Evolutionary conservation across 371 early-diverging fungal genomes (phyloP).

Genomic region (Chytridium lagenaria): DNA sequence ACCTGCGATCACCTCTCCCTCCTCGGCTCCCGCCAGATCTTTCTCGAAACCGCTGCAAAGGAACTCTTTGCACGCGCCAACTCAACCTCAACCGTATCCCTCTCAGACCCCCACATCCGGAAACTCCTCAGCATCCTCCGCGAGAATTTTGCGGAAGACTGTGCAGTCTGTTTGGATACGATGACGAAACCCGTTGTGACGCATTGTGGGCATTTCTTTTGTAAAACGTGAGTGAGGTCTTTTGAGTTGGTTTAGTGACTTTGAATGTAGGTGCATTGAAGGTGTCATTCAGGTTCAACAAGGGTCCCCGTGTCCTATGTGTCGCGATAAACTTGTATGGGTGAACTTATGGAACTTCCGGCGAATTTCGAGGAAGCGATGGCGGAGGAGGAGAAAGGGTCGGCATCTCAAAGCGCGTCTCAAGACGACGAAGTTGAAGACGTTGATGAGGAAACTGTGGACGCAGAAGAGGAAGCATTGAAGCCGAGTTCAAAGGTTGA

Average conservation of each 20-base stretch:
- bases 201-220: constrained; percentile 28
- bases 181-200: constrained; percentile 21
- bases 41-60: too few relatives aligned
- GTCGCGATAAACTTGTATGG: not conserved
- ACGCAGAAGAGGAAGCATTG: not conserved
- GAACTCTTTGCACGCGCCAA: too few relatives aligned
- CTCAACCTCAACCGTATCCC: too few relatives aligned
- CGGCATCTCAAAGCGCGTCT: not conserved
- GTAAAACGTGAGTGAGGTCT: not conserved
- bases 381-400: not conserved
- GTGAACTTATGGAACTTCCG: constrained; percentile 8
- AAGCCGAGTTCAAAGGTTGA: constrained; percentile 24
- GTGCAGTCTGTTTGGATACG: constrained; percentile 29
- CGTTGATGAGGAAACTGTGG: not conserved
- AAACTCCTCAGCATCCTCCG: constrained; percentile 17
- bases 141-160: constrained; percentile 24
- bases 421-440: not conserved
- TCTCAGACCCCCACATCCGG: constrained; percentile 15
- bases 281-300: constrained; percentile 13
- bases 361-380: not conserved
- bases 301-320: constrained; percentile 24
- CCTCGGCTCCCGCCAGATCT: too few relatives aligned
- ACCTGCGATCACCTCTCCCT: too few relatives aligned
- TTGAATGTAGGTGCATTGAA: constrained; percentile 1
- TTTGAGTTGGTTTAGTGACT: not conserved